phyloP scores from a whole-genome alignment of 495 filamentous ascomycete genomes.

The Penicillium manginii region DNA sequence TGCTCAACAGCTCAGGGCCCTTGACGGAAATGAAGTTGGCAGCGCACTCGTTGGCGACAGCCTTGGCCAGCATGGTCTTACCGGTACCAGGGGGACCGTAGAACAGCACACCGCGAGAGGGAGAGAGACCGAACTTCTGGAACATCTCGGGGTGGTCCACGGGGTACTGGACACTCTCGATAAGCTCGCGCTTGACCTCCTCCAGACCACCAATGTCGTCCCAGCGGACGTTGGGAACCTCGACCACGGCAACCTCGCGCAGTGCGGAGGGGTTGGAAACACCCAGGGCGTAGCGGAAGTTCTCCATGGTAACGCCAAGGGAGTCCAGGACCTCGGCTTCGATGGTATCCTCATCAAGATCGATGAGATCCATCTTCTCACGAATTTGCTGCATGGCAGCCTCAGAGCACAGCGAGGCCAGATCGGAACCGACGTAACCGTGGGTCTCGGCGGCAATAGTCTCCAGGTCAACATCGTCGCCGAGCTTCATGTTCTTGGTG shows the following conservation, averaged over 20 bases:
- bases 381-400: conserved; percentile 99
- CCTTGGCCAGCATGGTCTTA: conserved; percentile 99
- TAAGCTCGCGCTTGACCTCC: conserved; percentile 98
- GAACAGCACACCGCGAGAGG: conserved; percentile 97
- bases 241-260: conserved; percentile 97
- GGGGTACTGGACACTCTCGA: conserved; percentile 98
- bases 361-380: conserved; percentile 99
- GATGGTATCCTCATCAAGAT: conserved; percentile 98
- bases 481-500: conserved; percentile 99
- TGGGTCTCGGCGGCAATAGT: conserved; percentile 97
- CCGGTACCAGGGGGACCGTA: conserved; percentile 98
- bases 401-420: conserved; percentile 98
- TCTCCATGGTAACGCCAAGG: conserved; percentile 98
- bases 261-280: conserved; percentile 98
- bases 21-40: conserved; percentile 99
- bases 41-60: conserved; percentile 97
- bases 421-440: conserved; percentile 98
- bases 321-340: conserved; percentile 98
- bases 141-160: conserved; percentile 99
- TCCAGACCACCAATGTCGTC: conserved; percentile 99
- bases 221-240: conserved; percentile 99
- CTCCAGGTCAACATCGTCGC: conserved; percentile 94
- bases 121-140: conserved; percentile 99
- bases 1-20: conserved; percentile 95
- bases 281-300: conserved; percentile 97